Base-by-base conservation (phyloP, 345 rosid genomes). In the rapeseed (Brassica napus) region DNA sequence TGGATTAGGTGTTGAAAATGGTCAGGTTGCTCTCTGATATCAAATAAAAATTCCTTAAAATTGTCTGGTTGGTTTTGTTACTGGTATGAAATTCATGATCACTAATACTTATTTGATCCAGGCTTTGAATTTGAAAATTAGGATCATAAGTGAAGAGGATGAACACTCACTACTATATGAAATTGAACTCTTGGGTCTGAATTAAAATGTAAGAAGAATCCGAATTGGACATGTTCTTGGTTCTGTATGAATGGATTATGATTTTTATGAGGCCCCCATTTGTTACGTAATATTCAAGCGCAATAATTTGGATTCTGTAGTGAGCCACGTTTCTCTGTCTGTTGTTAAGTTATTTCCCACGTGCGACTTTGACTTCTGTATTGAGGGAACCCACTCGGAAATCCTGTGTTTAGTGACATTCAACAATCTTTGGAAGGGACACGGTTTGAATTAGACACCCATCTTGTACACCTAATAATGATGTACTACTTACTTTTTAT, bases 1-100 rank as follows among this genome's bases (percentile, higher is more conserved):
- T 81, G 97, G 97, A 37, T 87, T 94, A 88, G 97, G 94, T 72
- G 91, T 91, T 76, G 92, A 92, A 78, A 91, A 89, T 87, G 86
- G 86, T 79, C 90, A 79, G 88, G 81, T 75, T 84, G 67, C 88
- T 84, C 49, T 71, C 44, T 80, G n/a, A n/a, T 14, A 49, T 49
- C 6, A 16, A 44, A 23, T 0, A 1, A 14, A 44, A 57, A 18
- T 18, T 87, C n/a, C 52, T 44, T 44, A 2, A 12, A 42, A n/a
- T 44, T 44, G 5, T 44, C n/a, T 47, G 54, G 14, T 47, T 47
- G 5, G 4, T 47, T 12, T 47, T 5, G 6, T 47, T 14, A 47
- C 54, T 15, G 6, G 54, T 47, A 47, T 47, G 2, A 3, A 47
- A 12, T 42, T 2, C 14, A 42, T 10, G n/a, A 11, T 11, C 14